Conservation (phyloP, 257 asterid genomes). For the Striga asiatica region DNA sequence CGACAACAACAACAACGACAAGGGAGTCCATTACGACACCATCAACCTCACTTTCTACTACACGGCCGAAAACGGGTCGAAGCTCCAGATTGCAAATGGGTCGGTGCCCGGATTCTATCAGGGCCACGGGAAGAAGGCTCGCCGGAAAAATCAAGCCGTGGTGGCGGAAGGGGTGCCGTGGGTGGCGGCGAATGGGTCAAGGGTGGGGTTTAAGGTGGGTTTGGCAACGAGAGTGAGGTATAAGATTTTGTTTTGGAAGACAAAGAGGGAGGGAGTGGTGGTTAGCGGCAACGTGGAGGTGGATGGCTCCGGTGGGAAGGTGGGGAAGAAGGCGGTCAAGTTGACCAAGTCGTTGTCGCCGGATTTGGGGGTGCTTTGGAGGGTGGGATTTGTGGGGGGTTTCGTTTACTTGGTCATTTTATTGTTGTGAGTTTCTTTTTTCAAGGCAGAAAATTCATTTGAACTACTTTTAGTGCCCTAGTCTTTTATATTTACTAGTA, state of each 20-base stretch:
- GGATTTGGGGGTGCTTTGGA: not conserved
- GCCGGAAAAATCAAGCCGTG: conserved; percentile 15
- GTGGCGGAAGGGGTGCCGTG: conserved; percentile 41
- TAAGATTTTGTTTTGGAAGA: conserved; percentile 47
- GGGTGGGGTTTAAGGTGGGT: conserved; percentile 38
- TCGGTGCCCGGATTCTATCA: conserved; percentile 47
- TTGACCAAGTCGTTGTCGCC: conserved; percentile 28
- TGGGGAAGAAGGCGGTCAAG: conserved; percentile 32
- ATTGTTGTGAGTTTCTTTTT: too few relatives aligned
- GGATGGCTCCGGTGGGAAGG: conserved; percentile 36
- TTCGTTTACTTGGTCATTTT: conserved; percentile 3
- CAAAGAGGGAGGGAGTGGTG: conserved; percentile 27
- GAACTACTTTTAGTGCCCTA: too few relatives aligned
- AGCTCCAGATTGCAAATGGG: conserved; percentile 25
- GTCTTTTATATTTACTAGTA: too few relatives aligned
- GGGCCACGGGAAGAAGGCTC: conserved; percentile 53
- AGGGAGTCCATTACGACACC: conserved; percentile 52
- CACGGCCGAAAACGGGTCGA: conserved; percentile 16
- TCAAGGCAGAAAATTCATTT: too few relatives aligned
- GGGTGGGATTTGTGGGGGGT: not conserved
- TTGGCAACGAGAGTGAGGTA: conserved; percentile 49
- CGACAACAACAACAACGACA: conserved; percentile 54
- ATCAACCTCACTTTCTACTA: conserved; percentile 31
- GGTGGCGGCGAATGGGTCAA: conserved; percentile 31
- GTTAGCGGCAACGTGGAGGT: conserved; percentile 41